Base-by-base conservation (phyloP, 164 flowering plant species). In the Tetrastigma voinierianum region DNA sequence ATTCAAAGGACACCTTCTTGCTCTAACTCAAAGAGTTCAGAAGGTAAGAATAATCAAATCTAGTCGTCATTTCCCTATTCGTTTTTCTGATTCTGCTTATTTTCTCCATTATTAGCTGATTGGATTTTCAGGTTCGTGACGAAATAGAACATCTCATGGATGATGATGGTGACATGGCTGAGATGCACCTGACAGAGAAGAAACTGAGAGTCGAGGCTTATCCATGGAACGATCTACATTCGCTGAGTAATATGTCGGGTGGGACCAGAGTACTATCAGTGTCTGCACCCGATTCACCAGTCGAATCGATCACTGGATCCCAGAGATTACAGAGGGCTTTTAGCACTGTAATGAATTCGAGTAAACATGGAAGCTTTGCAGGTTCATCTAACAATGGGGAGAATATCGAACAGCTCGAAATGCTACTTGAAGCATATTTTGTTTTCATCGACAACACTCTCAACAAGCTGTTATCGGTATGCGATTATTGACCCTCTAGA, bases 161-260 rank as follows among this genome's bases (percentile, higher is more conserved):
- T 73, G 99, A 96, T 80, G 99, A 96, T 67, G 97, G 93, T 54
- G 99, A 96, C 72, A 96, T 96, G 99, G 98, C 98, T 51, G 99
- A 90, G 81, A 90, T 96, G 97, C 89, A 92, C 76, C 81, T 93
- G 59, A 92, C 99, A 0, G 95, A 88, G 80, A 96, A 96, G 86
- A 96, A 90, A 74, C 79, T 75, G 71, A 86, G 84, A 66, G 64
- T 67, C 67, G 97, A 95, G 51, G 81, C 73, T 20, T 71, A 75
- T 60, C 46, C 81, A 10, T 66, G 67, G 16, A 62, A 75, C 21
- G 90, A 88, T 23, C 59, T 59, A 53, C 67, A 69, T 76, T 43
- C 70, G 52, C 80, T 72, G 48, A 59, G 58, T 18, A 71, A 61
- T 56, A 32, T 25, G 19, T 57, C 76, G 24, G 71, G 63, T 65